These are phyloP conservation scores for Trypanosoma scelopori DNA, from an alignment of 208 protist species.

Conservation along the genomic window DNA sequence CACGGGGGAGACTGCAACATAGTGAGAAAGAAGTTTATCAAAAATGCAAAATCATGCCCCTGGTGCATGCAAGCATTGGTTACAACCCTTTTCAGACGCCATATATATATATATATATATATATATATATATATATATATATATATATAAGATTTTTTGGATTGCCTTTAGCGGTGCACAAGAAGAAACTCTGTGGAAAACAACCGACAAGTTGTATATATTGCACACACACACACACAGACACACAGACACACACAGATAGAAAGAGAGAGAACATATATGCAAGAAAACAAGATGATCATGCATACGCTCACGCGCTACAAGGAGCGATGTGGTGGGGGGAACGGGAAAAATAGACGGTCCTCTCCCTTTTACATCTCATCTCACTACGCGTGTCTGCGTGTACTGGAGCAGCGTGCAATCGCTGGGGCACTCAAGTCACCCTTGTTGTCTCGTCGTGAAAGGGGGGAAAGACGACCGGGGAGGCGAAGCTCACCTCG, in stretches of 20 bases:
- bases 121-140: background rate
- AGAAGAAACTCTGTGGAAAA: no score
- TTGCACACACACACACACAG: no score
- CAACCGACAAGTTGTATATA: no score
- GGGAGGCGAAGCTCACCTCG: slow-evolving; percentile 72
- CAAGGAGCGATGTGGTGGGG: no score
- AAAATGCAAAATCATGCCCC: no score
- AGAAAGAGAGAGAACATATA: no score
- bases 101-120: background rate
- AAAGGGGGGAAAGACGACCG: slow-evolving; percentile 75
- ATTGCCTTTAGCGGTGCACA: background rate
- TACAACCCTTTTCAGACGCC: background rate
- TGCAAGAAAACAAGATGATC: no score
- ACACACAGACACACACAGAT: no score
- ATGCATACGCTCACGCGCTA: no score
- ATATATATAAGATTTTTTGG: background rate
- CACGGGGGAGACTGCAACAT: background rate
- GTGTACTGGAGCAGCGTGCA: no score
- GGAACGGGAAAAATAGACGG: no score
- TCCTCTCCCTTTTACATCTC: background rate
- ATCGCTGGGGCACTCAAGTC: background rate
- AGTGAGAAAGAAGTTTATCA: background rate
- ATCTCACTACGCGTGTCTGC: no score
- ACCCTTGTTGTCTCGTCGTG: slow-evolving; percentile 11
- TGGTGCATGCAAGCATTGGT: background rate